Evolutionary conservation across 148 eudicot genomes (phyloP), one percentile per base, ranked within the genome.

Genomic region (Fagopyrum esculentum): DNA sequence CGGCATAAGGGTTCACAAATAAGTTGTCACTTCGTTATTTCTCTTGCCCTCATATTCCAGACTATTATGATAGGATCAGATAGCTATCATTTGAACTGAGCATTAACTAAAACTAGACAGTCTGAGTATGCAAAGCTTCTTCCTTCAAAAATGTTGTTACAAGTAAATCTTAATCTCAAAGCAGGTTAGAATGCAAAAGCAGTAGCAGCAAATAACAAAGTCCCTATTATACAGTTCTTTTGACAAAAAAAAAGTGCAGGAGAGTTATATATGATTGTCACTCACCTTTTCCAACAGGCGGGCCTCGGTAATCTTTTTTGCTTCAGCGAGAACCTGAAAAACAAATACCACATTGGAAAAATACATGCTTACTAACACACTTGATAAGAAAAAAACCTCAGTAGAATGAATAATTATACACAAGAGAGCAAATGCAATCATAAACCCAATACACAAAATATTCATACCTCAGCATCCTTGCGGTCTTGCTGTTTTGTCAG

Each of bases 401-500:
- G 15, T 11, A 64, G 8, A 64, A 13, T 64, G 2, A 12, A 64
- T 35, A 35, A 11, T 0, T 12, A 26, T 1, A 43, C 17, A 5
- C 9, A 35, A 66, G 46, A 12, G n/a, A 63, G 13, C 69, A 40
- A 66, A 66, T 40, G n/a, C 19, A 66, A 15, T 15, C 46, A 40
- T 22, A 66, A 13, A 66, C 71, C 47, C 47, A 9, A 49, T 45
- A 17, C 55, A 47, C 15, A 19, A 71, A 64, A 78, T 66, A 73
- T 56, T 77, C 75, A 81, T 49, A 95, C 99, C 97, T 92, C 97
- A 77, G 87, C 87, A 83, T 92, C 99, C 84, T 84, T 95, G 85
- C 92, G 96, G 81, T 95, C 99, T 75, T 95, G 97, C 29, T 86
- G 91, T 81, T 95, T 95, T 81, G 97, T 86, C 73, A 89, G 97